Conservation (phyloP, 306 rosid species). For the Corylus avellana region DNA sequence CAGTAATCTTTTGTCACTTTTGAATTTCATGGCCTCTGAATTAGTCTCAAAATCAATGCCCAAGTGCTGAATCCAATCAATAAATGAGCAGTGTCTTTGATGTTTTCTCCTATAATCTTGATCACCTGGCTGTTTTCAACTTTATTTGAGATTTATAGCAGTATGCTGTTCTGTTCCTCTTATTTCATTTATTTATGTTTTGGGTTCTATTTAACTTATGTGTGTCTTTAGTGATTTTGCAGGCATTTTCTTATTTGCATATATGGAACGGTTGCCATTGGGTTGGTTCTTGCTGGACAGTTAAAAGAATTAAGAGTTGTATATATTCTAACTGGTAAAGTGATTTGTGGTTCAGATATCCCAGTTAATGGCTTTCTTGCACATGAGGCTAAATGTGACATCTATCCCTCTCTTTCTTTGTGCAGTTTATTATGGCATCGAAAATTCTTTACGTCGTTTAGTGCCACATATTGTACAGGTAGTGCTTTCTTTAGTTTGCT, state of each 20-base stretch:
- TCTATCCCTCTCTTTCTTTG: constrained; percentile 23
- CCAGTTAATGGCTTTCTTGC: constrained; percentile 16
- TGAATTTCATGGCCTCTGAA: background rate
- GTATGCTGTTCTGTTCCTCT: background rate
- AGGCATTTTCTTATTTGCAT: constrained; percentile 92
- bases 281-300: constrained; percentile 77
- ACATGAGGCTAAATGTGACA: constrained; percentile 30
- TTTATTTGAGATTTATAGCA: constrained; percentile 11
- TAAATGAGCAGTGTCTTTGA: background rate
- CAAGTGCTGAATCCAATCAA: background rate
- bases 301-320: constrained; percentile 62
- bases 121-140: constrained; percentile 14
- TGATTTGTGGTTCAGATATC: constrained; percentile 15
- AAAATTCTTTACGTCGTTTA: constrained; percentile 62
- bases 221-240: constrained; percentile 38
- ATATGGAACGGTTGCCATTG: constrained; percentile 73
- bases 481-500: constrained; percentile 10
- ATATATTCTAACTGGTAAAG: constrained; percentile 74
- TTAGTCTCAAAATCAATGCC: background rate
- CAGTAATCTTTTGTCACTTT: background rate
- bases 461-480: constrained; percentile 89
- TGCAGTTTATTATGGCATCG: constrained; percentile 84
- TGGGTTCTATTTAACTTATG: constrained; percentile 21
- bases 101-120: background rate
- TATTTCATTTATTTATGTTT: background rate